These are phyloP conservation scores for Penicillium verhagenii DNA, from an alignment of 495 filamentous ascomycete genomes.

Conservation along the genomic window DNA sequence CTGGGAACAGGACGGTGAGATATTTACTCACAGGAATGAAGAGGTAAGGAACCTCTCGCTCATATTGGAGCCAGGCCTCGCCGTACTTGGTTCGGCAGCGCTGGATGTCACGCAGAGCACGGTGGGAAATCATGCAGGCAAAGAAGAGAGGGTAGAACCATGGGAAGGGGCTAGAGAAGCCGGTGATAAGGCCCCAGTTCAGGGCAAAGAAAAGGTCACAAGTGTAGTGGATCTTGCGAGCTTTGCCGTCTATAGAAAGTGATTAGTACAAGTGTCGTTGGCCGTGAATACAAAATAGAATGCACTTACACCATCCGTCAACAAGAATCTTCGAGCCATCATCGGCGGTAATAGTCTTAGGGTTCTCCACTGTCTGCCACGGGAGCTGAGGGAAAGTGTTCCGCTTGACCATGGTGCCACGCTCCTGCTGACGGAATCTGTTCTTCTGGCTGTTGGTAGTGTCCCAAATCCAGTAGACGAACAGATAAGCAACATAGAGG, in stretches of 20 bases:
- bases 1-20: neutral
- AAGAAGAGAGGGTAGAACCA: slow-evolving; percentile 99
- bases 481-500: slow-evolving; percentile 72
- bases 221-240: slow-evolving; percentile 93
- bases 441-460: slow-evolving; percentile 94
- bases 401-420: slow-evolving; percentile 68
- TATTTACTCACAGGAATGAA: slow-evolving; percentile 87
- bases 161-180: slow-evolving; percentile 79
- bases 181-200: slow-evolving; percentile 64
- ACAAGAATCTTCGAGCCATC: slow-evolving; percentile 79
- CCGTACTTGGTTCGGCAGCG: slow-evolving; percentile 88
- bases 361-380: slow-evolving; percentile 85
- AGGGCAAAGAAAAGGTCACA: slow-evolving; percentile 80
- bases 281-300: neutral
- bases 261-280: slow-evolving; percentile 3
- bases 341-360: slow-evolving; percentile 75
- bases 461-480: slow-evolving; percentile 92
- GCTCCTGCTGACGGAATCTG: slow-evolving; percentile 79
- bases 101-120: slow-evolving; percentile 79
- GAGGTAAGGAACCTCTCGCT: slow-evolving; percentile 82
- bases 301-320: slow-evolving; percentile 80
- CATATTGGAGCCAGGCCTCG: slow-evolving; percentile 87
- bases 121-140: slow-evolving; percentile 84
- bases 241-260: slow-evolving; percentile 59
- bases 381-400: slow-evolving; percentile 91